These are phyloP conservation scores for Lentinula lateritia DNA, from an alignment of 768 basidiomycete species.

Conservation along the genomic window DNA sequence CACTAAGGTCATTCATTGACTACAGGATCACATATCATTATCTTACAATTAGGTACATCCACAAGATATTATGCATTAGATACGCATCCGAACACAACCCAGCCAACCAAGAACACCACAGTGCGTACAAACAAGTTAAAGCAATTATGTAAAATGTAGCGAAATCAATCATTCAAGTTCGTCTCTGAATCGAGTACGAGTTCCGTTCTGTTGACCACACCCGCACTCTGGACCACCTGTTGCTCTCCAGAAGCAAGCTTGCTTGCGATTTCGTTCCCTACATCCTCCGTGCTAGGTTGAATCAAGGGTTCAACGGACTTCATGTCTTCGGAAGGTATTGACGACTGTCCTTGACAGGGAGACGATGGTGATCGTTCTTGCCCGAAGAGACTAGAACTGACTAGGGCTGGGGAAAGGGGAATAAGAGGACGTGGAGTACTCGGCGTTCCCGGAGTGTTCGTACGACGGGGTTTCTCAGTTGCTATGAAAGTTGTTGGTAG, in stretches of 20 bases:
- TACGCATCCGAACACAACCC: background rate
- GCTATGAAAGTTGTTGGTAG: slow-evolving; percentile 20
- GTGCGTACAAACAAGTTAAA: background rate
- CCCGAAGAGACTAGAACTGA: background rate
- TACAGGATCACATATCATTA: too few species aligned
- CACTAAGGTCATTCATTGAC: too few species aligned
- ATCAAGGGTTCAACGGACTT: background rate
- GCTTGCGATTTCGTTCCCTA: background rate
- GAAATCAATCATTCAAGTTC: background rate
- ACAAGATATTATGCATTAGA: background rate
- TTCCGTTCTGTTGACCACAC: background rate
- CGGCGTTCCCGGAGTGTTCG: background rate
- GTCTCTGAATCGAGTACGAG: background rate
- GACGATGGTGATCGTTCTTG: background rate
- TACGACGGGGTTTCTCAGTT: background rate
- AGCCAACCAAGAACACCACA: background rate
- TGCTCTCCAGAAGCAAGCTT: background rate
- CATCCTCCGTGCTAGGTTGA: background rate
- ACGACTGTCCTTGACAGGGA: background rate
- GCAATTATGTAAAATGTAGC: background rate
- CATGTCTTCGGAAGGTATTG: background rate
- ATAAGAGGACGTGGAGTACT: background rate
- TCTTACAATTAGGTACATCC: too few species aligned
- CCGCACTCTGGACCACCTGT: background rate
- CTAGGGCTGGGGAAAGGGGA: background rate